These are phyloP conservation scores for Exophiala bonariae DNA, from an alignment of 2,329 filamentous ascomycete genomes.

Conservation along the genomic window DNA sequence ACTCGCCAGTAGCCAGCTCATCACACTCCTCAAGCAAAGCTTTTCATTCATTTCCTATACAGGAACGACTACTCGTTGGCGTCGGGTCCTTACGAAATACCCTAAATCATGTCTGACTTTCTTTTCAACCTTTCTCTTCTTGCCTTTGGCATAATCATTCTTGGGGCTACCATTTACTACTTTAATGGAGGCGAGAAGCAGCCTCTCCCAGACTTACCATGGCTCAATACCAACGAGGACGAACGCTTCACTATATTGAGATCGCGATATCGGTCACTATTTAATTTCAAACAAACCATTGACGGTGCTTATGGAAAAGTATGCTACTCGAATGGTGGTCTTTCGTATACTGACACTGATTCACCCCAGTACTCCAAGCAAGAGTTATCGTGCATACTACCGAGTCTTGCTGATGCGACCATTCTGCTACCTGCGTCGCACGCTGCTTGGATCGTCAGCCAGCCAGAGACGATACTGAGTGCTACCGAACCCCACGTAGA, in stretches of 20 bases:
- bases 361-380: conserved; percentile 17
- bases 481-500: conserved; percentile 39
- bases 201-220: conserved; percentile 17
- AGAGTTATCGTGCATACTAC: conserved; percentile 15
- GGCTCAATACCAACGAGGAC: conserved; percentile 16
- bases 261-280: conserved; percentile 11
- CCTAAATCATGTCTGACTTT: too few species aligned
- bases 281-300: conserved; percentile 16
- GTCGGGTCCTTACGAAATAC: too few species aligned
- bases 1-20: too few species aligned
- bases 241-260: conserved; percentile 14
- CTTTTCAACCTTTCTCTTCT: conserved; percentile 4
- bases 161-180: background rate
- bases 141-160: conserved; percentile 1
- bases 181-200: conserved; percentile 1
- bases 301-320: conserved; percentile 18
- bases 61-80: too few species aligned
- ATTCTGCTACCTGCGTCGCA: conserved; percentile 37
- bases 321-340: background rate
- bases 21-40: too few species aligned
- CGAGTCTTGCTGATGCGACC: conserved; percentile 11
- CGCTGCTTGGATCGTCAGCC: conserved; percentile 42
- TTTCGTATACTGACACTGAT: background rate
- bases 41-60: too few species aligned
- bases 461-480: conserved; percentile 43